Conservation (phyloP, 495 filamentous ascomycete genomes). For the Stereocaulon alpinum region DNA sequence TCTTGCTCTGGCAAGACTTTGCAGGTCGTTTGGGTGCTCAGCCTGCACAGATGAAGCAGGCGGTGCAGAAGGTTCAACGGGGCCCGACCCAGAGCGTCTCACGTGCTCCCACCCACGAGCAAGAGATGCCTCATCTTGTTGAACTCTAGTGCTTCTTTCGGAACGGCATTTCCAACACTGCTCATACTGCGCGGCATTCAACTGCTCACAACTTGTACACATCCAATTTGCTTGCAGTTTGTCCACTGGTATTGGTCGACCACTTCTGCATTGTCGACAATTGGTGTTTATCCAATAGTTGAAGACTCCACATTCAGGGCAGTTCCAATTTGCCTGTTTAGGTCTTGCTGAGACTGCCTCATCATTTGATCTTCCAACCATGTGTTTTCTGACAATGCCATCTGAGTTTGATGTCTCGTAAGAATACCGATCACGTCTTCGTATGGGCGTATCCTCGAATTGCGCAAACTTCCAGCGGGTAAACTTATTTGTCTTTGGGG, state of each 20-base stretch:
- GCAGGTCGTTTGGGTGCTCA: neutral
- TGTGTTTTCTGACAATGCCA: neutral
- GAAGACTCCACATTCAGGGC: neutral
- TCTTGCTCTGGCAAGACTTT: neutral
- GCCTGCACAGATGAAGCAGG: neutral
- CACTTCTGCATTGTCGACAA: neutral
- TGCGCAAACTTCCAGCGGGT: too few relatives aligned
- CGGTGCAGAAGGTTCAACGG: neutral
- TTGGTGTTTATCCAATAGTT: neutral
- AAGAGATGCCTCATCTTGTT: neutral
- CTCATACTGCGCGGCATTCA: neutral
- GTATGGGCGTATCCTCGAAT: too few relatives aligned
- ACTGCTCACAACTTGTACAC: neutral
- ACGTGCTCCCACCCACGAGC: slow-evolving; percentile 11
- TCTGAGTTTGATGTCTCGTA: neutral
- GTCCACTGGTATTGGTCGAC: neutral
- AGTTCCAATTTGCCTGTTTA: neutral
- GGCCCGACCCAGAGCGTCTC: neutral
- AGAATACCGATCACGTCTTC: too few relatives aligned
- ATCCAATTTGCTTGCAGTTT: neutral
- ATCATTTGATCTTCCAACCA: neutral
- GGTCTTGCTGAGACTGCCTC: neutral
- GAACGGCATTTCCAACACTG: slow-evolving; percentile 8
- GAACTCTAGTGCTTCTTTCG: neutral
- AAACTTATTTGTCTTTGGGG: too few relatives aligned